Evolutionary conservation across 75 land plant genomes (phyloP).

Genomic region (Azolla pinnata): DNA sequence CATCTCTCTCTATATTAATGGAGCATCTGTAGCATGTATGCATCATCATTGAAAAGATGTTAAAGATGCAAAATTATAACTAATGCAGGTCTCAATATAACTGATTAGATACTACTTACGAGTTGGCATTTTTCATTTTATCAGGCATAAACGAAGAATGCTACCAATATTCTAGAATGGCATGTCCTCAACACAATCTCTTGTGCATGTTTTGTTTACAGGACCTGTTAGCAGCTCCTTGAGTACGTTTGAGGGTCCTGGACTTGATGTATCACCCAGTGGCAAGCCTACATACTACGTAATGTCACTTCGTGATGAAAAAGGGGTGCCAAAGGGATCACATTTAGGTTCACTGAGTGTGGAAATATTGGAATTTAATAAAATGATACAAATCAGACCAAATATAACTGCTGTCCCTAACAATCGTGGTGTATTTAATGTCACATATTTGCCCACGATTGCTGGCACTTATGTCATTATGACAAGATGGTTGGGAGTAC

Average conservation of each 20-base stretch:
- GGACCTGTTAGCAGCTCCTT: slow-evolving; percentile 4
- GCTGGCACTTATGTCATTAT: neutral
- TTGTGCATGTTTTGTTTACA: neutral
- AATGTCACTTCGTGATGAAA: neutral
- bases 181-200: neutral
- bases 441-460: neutral
- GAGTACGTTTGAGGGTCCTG: slow-evolving; percentile 5
- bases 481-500: slow-evolving; percentile 3
- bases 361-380: neutral
- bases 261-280: neutral
- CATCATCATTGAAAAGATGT: too few species aligned
- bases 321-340: neutral
- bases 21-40: too few species aligned
- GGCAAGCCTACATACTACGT: neutral
- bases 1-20: too few species aligned
- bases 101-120: neutral
- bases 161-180: too few species aligned
- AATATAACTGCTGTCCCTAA: neutral
- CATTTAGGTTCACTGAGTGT: neutral
- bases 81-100: neutral
- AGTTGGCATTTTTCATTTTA: neutral
- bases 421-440: neutral
- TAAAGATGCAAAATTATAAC: too few species aligned
- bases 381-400: neutral
- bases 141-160: too few species aligned